phyloP scores from a whole-genome alignment of 2,329 filamentous ascomycete genomes.

The Blastomyces silverae region DNA sequence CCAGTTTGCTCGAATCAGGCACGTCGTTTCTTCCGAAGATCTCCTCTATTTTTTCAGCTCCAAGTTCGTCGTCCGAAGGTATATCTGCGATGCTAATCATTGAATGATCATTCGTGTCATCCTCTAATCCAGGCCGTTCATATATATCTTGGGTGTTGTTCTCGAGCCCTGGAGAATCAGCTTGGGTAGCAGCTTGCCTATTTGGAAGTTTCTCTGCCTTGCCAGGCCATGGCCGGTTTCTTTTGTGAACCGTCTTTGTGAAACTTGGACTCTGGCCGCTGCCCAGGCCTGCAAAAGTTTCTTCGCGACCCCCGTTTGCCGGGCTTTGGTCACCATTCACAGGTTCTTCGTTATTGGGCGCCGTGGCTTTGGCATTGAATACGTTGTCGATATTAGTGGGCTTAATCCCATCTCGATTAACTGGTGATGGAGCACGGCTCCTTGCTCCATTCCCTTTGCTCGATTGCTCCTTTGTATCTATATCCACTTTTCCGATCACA shows the following conservation, averaged over 20 bases:
- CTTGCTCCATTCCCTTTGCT: not conserved
- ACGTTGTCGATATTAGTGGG: no score
- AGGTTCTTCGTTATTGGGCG: not conserved
- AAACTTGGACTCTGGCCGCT: conserved; percentile 7
- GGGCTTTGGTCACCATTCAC: not conserved
- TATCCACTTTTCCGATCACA: not conserved
- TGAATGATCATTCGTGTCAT: not conserved
- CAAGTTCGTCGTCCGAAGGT: conserved; percentile 5
- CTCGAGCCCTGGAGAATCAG: not conserved
- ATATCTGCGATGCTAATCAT: not conserved
- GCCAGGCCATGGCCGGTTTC: not conserved
- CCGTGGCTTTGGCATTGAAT: not conserved
- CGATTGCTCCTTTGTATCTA: not conserved
- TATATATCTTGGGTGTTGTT: not conserved
- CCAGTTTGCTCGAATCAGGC: not conserved
- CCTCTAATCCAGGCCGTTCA: not conserved
- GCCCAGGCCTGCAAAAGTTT: not conserved
- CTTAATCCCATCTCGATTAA: not conserved
- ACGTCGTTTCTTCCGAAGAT: not conserved
- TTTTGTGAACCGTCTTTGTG: not conserved
- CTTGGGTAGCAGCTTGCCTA: not conserved
- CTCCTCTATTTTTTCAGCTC: not conserved
- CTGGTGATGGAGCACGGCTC: not conserved
- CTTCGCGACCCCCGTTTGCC: not conserved
- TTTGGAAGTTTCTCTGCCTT: not conserved